Evolutionary conservation across 768 basidiomycete genomes (phyloP), one percentile per base, ranked within the genome.

Genomic region (Xerocomus brunneocitrinus): DNA sequence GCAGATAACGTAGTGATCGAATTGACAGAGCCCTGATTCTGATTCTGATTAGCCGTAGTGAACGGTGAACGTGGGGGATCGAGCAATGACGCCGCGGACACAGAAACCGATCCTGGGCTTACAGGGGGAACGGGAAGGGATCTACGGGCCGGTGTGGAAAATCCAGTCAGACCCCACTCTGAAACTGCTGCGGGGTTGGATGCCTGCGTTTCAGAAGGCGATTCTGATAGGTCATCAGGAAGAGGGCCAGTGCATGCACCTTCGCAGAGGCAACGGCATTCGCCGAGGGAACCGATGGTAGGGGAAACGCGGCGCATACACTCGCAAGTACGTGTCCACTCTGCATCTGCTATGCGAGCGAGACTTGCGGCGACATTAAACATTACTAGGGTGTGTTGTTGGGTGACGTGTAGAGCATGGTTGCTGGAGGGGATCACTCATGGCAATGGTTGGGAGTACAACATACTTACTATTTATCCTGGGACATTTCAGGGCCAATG

Each of bases 251-350:
- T 70, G 85, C 88, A 91, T 8, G 80, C 80, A 12, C 85, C 88
- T 71, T 92, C 89, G 60, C 89, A 91, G 3, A 87, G 71, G 5
- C 83, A 75, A 48, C 81, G 76, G 82, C 83, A 89, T 73, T 88
- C 81, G 5, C 83, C 85, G 4, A 91, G 73, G n/a, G 74, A 75
- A 0, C 87, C 89, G 32, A 92, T 75, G 12, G 77, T 77, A 0
- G 87, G 83, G 13, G 85, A 77, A 58, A 80, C 79, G 5, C 82
- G 76, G 39, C 88, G 79, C 24, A 90, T 79, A n/a, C 76, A 76
- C 72, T 91, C 89, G 59, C 85, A 88, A 12, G 79, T 71, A 35
- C 82, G 81, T 24, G 79, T 63, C 89, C 89, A 92, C 70, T 90
- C 87, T 6, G 83, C 82, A 52, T 91, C 88, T 1, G 87, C 88